Evolutionary conservation across 2,329 filamentous ascomycete species (phyloP).

Genomic region (Aspergillus sp.): DNA sequence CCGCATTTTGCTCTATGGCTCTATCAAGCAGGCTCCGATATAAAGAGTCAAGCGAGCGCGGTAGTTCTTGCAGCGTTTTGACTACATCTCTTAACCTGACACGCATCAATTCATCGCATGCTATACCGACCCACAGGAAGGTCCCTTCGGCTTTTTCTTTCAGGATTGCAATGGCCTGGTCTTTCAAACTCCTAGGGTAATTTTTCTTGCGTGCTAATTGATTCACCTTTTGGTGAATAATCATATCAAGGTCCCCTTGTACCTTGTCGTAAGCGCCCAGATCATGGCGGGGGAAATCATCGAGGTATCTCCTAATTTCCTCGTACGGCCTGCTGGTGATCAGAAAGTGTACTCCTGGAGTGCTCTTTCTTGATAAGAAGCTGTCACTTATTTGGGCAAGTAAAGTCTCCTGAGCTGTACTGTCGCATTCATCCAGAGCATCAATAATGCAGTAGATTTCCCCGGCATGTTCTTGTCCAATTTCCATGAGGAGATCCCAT

Average conservation of each 20-base stretch:
- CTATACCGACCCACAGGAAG: conserved; percentile 20
- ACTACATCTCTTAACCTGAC: neutral
- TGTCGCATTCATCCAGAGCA: conserved; percentile 24
- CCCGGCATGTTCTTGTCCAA: neutral
- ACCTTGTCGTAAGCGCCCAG: neutral
- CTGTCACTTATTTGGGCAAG: conserved; percentile 15
- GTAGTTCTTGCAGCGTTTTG: neutral
- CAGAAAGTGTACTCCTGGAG: neutral
- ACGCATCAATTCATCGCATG: conserved; percentile 10
- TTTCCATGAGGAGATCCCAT: conserved; percentile 13
- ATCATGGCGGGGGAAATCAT: neutral
- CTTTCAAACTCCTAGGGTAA: neutral
- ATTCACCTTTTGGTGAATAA: conserved; percentile 4
- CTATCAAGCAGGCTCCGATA: conserved; percentile 8
- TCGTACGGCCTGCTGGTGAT: conserved; percentile 2
- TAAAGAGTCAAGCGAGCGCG: neutral
- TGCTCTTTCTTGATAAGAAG: neutral
- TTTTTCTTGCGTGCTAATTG: conserved; percentile 12
- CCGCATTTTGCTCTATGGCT: neutral
- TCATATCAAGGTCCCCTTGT: neutral
- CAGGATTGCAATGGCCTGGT: conserved; percentile 9
- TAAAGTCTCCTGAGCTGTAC: conserved; percentile 15
- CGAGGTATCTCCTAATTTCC: neutral
- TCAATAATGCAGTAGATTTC: conserved; percentile 21
- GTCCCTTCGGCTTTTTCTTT: conserved; percentile 19